Evolutionary conservation across 768 basidiomycete species (phyloP), one percentile per base, ranked within the genome.

Genomic region (Rhizopogon rudus): DNA sequence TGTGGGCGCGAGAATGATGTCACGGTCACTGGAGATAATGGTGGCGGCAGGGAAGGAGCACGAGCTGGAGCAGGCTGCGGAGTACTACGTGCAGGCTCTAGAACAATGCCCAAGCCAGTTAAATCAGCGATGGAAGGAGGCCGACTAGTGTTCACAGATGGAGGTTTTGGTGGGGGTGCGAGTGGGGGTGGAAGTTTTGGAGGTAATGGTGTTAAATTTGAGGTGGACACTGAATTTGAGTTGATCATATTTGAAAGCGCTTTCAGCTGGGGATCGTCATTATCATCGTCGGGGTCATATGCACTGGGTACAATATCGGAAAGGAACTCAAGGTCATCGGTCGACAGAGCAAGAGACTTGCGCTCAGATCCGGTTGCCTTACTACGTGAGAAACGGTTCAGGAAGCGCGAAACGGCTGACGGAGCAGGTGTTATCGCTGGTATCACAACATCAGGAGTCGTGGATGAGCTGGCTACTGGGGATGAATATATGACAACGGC

Each of bases 361-460:
- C 75, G 75, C 33, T 72, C 70, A 46, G 73, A 55, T 28, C 65
- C 58, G 3, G 70, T 57, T 17, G 74, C 60, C 45, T 71, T 75
- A 28, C 70, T 69, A 20, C 83, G 80, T 7, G 83, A 84, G 67
- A 95, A 89, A 46, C 90, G 82, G 49, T 80, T 83, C 46, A 93
- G 75, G 66, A 95, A 94, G 5, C 93, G 82, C 10, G 91, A 91
- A 33, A 94, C 88, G 7, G 82, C 89, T 0, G 93, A 91, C 29
- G 81, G 75, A 13, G 77, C 66, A 5, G 75, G 63, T 43, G 50
- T 12, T 6, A 57, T 41, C 43, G 53, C 40, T 17, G 43, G 37
- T 37, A 46, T 40, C 17, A 56, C 14, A 13, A 52, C 12, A 3
- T 56, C 58, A 45, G 53, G 25, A 29, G 57, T 52, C 20, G 57